Conservation (phyloP, 257 asterid species). For the Henckelia pumila region DNA sequence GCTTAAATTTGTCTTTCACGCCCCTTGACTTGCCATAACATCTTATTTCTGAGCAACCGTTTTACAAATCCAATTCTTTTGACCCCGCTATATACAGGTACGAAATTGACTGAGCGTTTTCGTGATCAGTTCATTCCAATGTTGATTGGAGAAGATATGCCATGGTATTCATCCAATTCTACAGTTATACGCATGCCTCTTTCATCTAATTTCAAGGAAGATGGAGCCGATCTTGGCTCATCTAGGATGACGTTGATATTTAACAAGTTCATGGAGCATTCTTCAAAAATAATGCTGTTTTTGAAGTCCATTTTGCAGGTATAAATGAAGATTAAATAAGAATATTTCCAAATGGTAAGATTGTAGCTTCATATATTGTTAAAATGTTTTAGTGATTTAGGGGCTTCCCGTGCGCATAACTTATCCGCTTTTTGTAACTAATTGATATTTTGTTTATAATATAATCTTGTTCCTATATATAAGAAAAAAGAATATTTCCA, state of each 20-base stretch:
- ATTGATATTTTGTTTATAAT: too few species aligned
- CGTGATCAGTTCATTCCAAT: slow-evolving; percentile 87
- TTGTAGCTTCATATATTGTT: too few species aligned
- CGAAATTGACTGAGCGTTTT: slow-evolving; percentile 72
- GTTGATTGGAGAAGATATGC: slow-evolving; percentile 63
- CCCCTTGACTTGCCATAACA: too few species aligned
- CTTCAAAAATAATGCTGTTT: slow-evolving; percentile 61
- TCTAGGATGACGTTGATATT: slow-evolving; percentile 45
- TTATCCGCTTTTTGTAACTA: too few species aligned
- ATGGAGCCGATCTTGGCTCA: slow-evolving; percentile 51
- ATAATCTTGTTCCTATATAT: too few species aligned
- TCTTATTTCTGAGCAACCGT: too few species aligned
- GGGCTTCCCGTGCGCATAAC: too few species aligned
- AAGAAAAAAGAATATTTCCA: slow-evolving; percentile 9
- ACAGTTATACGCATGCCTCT: slow-evolving; percentile 90
- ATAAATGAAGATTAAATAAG: slow-evolving; percentile 15
- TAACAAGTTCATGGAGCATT: slow-evolving; percentile 72
- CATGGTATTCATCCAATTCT: slow-evolving; percentile 66
- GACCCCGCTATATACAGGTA: slow-evolving; percentile 44
- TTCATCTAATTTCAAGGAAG: slow-evolving; percentile 60
- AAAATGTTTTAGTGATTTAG: too few species aligned
- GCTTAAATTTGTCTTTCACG: too few species aligned
- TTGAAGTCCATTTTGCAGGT: slow-evolving; percentile 83
- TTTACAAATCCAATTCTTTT: not conserved
- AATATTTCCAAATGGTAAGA: too few species aligned